Conservation (phyloP, 768 basidiomycete genomes). For the Mycena metata region DNA sequence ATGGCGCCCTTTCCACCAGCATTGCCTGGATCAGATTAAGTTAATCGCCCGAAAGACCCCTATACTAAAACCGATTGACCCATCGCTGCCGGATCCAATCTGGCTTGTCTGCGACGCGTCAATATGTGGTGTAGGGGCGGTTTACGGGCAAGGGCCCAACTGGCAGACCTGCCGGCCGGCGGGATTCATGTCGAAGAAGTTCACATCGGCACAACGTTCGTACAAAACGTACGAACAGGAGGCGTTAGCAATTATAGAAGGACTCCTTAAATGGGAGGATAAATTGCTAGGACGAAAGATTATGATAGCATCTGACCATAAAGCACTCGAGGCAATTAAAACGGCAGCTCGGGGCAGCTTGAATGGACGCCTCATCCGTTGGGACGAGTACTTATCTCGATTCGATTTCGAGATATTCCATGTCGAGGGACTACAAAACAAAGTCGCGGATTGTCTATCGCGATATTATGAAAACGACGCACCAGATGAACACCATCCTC, state of each 20-base stretch:
- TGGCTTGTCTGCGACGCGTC: conserved; percentile 3
- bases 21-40: conserved; percentile 8
- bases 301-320: background rate
- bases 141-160: too few relatives aligned
- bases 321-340: conserved; percentile 2
- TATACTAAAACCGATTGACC: background rate
- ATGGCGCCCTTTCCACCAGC: too few relatives aligned
- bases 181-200: conserved; percentile 3
- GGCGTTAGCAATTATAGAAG: conserved; percentile 4
- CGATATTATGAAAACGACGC: background rate
- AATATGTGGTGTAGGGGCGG: background rate
- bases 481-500: background rate
- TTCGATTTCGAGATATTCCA: conserved; percentile 1
- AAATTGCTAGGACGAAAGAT: background rate
- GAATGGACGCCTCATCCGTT: background rate
- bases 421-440: background rate
- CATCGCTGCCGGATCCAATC: background rate
- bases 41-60: background rate
- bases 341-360: too few relatives aligned
- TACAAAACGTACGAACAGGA: conserved; percentile 13
- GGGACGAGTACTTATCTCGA: too few relatives aligned
- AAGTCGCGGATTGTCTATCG: conserved; percentile 3
- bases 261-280: conserved; percentile 5
- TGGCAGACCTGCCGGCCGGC: conserved; percentile 1
- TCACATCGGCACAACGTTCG: conserved; percentile 4